Evolutionary conservation across 768 basidiomycete species (phyloP).

Genomic region (Lyophyllum shimeji): DNA sequence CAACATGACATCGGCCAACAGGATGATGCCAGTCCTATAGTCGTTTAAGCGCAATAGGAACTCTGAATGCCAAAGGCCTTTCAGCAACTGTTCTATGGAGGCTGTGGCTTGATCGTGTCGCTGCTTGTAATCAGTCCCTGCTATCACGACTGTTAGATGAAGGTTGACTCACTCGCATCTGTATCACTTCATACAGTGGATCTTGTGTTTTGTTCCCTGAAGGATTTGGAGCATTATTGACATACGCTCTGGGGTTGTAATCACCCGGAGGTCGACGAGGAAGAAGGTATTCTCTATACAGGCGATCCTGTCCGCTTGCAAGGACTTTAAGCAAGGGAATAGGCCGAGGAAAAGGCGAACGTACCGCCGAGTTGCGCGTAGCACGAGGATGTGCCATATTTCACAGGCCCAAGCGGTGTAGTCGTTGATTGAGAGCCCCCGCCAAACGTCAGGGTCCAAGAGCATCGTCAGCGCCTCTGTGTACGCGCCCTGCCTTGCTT

Average conservation of each 20-base stretch:
- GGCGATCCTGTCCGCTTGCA: constrained; percentile 61
- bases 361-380: constrained; percentile 73
- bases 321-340: neutral
- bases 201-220: constrained; percentile 42
- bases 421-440: constrained; percentile 59
- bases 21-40: constrained; percentile 67
- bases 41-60: constrained; percentile 67
- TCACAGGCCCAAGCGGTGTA: constrained; percentile 73
- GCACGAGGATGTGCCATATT: constrained; percentile 74
- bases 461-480: constrained; percentile 59
- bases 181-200: constrained; percentile 44
- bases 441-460: constrained; percentile 71
- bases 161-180: constrained; percentile 40
- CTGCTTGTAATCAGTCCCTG: constrained; percentile 33
- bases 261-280: constrained; percentile 57
- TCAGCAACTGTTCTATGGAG: constrained; percentile 65
- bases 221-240: constrained; percentile 40
- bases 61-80: constrained; percentile 77
- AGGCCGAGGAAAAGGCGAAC: constrained; percentile 35
- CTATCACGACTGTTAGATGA: constrained; percentile 3
- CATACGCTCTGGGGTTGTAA: constrained; percentile 57
- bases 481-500: constrained; percentile 69
- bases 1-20: constrained; percentile 77
- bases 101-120: constrained; percentile 61
- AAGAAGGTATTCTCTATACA: constrained; percentile 65